phyloP scores from a whole-genome alignment of 2,329 filamentous ascomycete species.

The Colletotrichum plurivorum region DNA sequence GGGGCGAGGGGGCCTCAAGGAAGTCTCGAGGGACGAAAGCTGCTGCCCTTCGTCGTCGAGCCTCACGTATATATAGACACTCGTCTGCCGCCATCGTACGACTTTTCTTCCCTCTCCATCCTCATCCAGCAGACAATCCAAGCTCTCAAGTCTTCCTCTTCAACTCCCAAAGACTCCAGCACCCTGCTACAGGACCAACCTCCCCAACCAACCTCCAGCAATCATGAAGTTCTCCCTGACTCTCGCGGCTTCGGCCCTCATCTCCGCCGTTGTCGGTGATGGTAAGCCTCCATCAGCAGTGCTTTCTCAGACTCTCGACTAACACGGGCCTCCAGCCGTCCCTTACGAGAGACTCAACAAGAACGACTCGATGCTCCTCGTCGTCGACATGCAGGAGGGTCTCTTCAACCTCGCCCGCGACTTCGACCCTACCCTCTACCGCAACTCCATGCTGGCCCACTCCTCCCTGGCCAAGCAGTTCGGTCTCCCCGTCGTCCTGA shows the following conservation, averaged over 20 bases:
- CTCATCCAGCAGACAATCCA: conserved; percentile 36
- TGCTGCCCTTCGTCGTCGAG: background rate
- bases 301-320: background rate
- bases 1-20: background rate
- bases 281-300: background rate
- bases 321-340: conserved; percentile 31
- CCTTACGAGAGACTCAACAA: conserved; percentile 54
- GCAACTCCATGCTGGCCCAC: conserved; percentile 77
- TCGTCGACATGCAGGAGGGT: conserved; percentile 56
- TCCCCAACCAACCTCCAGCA: background rate
- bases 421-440: conserved; percentile 75
- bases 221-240: conserved; percentile 40
- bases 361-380: conserved; percentile 51
- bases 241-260: conserved; percentile 36
- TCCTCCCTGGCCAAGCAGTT: conserved; percentile 77
- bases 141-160: conserved; percentile 15
- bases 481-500: conserved; percentile 77
- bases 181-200: conserved; percentile 2
- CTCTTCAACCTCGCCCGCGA: conserved; percentile 69
- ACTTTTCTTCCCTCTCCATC: background rate
- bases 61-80: conserved; percentile 21
- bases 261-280: conserved; percentile 33
- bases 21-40: no score
- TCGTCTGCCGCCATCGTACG: background rate
- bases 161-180: conserved; percentile 19